Evolutionary conservation across 2,329 filamentous ascomycete species (phyloP).

Genomic region (Fusarium staphyleae): DNA sequence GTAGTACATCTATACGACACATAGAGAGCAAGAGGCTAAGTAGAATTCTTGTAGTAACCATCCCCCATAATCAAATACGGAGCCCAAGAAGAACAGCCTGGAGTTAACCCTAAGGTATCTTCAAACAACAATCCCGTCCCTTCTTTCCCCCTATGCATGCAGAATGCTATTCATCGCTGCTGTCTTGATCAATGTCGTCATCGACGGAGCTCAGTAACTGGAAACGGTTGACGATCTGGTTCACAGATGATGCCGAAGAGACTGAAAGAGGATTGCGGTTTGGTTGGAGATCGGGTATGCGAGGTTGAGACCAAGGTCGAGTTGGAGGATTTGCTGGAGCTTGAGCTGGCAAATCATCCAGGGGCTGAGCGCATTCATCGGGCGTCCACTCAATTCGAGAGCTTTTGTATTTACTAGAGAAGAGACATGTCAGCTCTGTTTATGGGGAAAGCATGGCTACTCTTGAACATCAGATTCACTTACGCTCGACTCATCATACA

Average conservation of each 20-base stretch:
- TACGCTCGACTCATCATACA: conserved; percentile 75
- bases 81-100: too few relatives aligned
- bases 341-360: conserved; percentile 44
- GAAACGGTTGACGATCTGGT: conserved; percentile 65
- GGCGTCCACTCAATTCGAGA: conserved; percentile 73
- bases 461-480: conserved; percentile 33
- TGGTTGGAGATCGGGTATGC: not conserved
- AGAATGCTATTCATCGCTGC: conserved; percentile 14
- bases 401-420: conserved; percentile 70
- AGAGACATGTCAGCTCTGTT: conserved; percentile 29
- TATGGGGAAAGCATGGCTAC: too few relatives aligned
- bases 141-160: not conserved
- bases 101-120: not conserved
- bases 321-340: not conserved
- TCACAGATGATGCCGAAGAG: conserved; percentile 27
- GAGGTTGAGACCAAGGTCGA: not conserved
- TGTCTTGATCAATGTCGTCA: conserved; percentile 36
- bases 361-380: conserved; percentile 74
- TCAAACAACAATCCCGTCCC: not conserved
- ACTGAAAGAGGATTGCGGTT: not conserved
- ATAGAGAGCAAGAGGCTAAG: too few relatives aligned
- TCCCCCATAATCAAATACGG: too few relatives aligned
- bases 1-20: too few relatives aligned
- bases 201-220: conserved; percentile 62
- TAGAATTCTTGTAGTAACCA: too few relatives aligned